Evolutionary conservation across 2,329 filamentous ascomycete genomes (phyloP), one percentile per base, ranked within the genome.

Genomic region (Phaeomoniella chlamydospora): DNA sequence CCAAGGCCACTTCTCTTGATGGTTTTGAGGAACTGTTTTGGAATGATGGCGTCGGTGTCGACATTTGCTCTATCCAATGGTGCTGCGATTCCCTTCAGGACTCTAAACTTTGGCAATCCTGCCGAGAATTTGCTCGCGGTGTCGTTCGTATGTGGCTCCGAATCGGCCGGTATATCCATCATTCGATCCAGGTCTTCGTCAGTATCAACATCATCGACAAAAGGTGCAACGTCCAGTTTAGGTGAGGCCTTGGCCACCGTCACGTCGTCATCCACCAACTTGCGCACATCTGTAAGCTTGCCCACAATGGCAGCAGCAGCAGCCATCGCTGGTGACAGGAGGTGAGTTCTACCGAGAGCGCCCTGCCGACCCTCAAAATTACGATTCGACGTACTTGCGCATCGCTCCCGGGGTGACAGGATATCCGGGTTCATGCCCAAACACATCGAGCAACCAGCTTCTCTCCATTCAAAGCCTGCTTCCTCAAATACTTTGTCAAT

Each of bases 361-460:
- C 90, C 90, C 62, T 98, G 90, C 44, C 90, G 80, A 42, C 90
- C 90, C 58, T 96, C 90, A 48, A 96, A 96, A 62, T 96, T 96
- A 50, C 90, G 82, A 65, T 96, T 96, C 43, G 84, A 92, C 34
- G 90, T 96, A 54, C 80, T 88, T 30, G 90, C 90, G 56, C 90
- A 96, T 51, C 90, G 79, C 64, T 98, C 90, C 56, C 80, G 74
- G 37, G 90, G 87, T 2, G 86, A 77, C 33, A 96, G 72, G 44
- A 98, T 96, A 57, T 98, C 90, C 0, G 90, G 88, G 67, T 98
- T 98, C 88, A 98, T 98, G 56, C 90, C 90, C 37, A 98, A 72
- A 56, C 90, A 96, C 90, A 98, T 98, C 43, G 84, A 93, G 72
- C 90, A 98, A 34, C 90, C 90, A 46, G 90, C 90, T 65, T 98